phyloP scores from a whole-genome alignment of 1,284 basidiomycete species.

The Gastroboletus turbinatus region DNA sequence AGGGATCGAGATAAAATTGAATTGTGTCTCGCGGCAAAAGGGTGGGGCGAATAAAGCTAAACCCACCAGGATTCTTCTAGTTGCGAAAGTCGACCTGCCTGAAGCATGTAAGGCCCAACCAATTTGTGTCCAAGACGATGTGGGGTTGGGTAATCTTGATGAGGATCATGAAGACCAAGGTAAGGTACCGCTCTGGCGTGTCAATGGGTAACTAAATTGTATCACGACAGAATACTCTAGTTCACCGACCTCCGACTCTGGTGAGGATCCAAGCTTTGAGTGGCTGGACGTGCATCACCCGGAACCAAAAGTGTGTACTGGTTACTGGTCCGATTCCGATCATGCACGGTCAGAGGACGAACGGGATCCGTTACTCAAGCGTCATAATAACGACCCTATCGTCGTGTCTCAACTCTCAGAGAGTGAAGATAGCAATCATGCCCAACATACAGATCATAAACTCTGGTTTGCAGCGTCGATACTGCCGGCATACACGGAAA shows the following conservation, averaged over 20 bases:
- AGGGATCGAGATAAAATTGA: constrained; percentile 41
- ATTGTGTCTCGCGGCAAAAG: constrained; percentile 13
- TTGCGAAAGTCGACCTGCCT: constrained; percentile 23
- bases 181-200: background rate
- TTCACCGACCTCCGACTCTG: constrained; percentile 11
- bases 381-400: background rate
- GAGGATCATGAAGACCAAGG: constrained; percentile 11
- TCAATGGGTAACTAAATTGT: background rate
- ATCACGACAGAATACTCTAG: constrained; percentile 10
- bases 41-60: constrained; percentile 12
- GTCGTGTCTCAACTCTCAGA: constrained; percentile 11
- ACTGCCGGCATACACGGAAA: constrained; percentile 42
- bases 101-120: background rate
- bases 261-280: constrained; percentile 5
- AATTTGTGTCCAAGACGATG: background rate
- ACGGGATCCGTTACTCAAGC: constrained; percentile 16
- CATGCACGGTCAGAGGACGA: constrained; percentile 19
- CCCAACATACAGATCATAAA: background rate
- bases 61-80: constrained; percentile 4
- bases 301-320: constrained; percentile 17
- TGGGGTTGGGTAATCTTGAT: background rate
- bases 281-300: constrained; percentile 14
- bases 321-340: constrained; percentile 32
- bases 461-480: constrained; percentile 29
- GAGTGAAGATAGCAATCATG: constrained; percentile 2